phyloP scores from a whole-genome alignment of 805 yeast genomes.

The Pichia rugopelliculosa region DNA sequence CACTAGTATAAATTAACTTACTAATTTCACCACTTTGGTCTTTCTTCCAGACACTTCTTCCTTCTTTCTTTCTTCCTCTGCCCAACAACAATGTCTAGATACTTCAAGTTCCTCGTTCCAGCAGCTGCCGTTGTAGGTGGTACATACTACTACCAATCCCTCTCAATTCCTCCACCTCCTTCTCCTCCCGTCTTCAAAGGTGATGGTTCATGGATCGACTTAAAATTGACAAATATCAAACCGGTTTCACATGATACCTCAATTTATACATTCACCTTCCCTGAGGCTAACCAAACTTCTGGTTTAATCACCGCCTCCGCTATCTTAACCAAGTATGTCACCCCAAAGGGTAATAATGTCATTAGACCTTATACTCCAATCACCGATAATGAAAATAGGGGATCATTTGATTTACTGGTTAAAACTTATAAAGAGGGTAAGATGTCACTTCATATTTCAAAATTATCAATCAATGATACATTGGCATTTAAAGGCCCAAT shows the following conservation, averaged over 20 bases:
- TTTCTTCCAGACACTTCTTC: not conserved
- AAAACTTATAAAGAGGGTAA: conserved; percentile 90
- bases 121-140: conserved; percentile 38
- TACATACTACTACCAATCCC: conserved; percentile 28
- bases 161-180: conserved; percentile 11
- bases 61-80: not conserved
- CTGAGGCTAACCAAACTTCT: conserved; percentile 54
- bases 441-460: conserved; percentile 66
- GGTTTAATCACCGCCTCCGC: conserved; percentile 80
- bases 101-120: conserved; percentile 17
- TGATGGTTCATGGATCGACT: conserved; percentile 64
- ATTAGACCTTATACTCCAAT: conserved; percentile 89
- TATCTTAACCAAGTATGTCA: conserved; percentile 71
- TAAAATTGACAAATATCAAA: conserved; percentile 42
- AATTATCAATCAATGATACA: conserved; percentile 70
- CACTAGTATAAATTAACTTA: no score
- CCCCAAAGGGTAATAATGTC: conserved; percentile 79
- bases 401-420: conserved; percentile 70
- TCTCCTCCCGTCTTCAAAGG: conserved; percentile 49
- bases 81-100: conserved; percentile 7
- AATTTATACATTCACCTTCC: conserved; percentile 63
- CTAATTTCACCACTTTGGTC: not conserved
- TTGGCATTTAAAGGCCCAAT: conserved; percentile 92
- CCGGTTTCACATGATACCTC: conserved; percentile 58
- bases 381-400: conserved; percentile 60